These are phyloP conservation scores for Meira miltonrushii DNA, from an alignment of 1,284 basidiomycete genomes.

Conservation along the genomic window DNA sequence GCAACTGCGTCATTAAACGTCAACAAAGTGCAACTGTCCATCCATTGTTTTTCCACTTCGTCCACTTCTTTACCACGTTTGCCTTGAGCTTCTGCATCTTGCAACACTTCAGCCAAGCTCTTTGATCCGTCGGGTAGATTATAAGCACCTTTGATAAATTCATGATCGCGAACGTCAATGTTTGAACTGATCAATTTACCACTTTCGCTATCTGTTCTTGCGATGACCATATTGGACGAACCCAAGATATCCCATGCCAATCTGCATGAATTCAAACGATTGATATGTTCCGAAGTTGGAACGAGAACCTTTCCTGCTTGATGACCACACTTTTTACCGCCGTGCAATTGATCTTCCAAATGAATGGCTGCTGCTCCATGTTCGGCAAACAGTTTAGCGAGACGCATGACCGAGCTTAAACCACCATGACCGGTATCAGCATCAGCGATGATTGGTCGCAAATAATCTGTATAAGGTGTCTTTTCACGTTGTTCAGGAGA, in stretches of 20 bases:
- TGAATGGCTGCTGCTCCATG: conserved; percentile 55
- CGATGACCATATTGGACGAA: conserved; percentile 79
- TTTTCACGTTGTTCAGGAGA: conserved; percentile 37
- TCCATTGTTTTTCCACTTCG: conserved; percentile 48
- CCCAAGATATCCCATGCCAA: conserved; percentile 84
- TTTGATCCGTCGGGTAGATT: conserved; percentile 37
- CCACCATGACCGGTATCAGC: conserved; percentile 51
- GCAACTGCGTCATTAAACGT: conserved; percentile 74
- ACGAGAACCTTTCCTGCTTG: conserved; percentile 89
- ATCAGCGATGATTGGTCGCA: conserved; percentile 51
- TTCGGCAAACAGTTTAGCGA: conserved; percentile 52
- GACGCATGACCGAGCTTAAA: conserved; percentile 48
- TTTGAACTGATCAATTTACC: conserved; percentile 78
- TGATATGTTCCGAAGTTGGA: conserved; percentile 76
- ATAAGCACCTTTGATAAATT: conserved; percentile 51
- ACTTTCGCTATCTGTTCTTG: conserved; percentile 86
- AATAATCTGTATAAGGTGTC: conserved; percentile 50
- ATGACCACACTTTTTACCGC: conserved; percentile 66
- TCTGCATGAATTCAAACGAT: conserved; percentile 73
- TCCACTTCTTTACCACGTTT: conserved; percentile 41
- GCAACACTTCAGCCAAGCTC: conserved; percentile 45
- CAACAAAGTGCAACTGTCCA: conserved; percentile 54
- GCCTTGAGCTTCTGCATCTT: conserved; percentile 38
- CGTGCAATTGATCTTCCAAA: conserved; percentile 51
- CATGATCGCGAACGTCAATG: conserved; percentile 68